A percentile compares a stretch with the other conserved stretches of the same genome.
phyloP scores from a whole-genome alignment of 2,329 filamentous ascomycete genomes.

The Colletotrichum cereale region DNA sequence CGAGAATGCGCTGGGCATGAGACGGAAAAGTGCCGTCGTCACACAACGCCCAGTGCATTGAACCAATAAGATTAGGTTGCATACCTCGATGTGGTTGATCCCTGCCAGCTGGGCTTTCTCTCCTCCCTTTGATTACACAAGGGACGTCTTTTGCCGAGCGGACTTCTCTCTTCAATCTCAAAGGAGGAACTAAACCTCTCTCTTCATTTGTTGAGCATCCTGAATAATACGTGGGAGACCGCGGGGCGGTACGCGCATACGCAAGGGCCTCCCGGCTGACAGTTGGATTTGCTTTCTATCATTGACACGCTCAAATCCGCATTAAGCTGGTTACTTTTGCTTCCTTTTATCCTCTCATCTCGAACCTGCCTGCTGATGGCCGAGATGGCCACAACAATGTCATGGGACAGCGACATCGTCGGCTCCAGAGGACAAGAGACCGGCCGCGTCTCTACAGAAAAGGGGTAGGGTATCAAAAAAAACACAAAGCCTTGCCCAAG shows the following conservation, averaged over 20 bases:
- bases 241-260: neutral
- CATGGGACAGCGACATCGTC: constrained; percentile 1
- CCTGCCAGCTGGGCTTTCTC: neutral
- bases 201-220: neutral
- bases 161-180: neutral
- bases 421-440: neutral
- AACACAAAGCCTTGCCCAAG: constrained; percentile 35
- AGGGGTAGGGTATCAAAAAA: constrained; percentile 36
- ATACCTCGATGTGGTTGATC: constrained; percentile 28
- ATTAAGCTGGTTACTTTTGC: constrained; percentile 12
- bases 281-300: constrained; percentile 3
- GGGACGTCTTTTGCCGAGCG: neutral
- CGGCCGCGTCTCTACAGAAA: constrained; percentile 20
- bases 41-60: constrained; percentile 13
- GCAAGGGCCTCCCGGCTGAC: neutral
- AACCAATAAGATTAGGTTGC: constrained; percentile 34
- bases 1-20: constrained; percentile 22
- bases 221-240: neutral
- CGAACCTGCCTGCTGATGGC: neutral
- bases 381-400: neutral
- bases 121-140: neutral
- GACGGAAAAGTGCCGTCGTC: constrained; percentile 20
- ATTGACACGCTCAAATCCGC: neutral
- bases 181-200: neutral
- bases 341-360: neutral